phyloP scores from a whole-genome alignment of 192 early-diverging fungal species.

The Borealophlyctis nickersoniae region DNA sequence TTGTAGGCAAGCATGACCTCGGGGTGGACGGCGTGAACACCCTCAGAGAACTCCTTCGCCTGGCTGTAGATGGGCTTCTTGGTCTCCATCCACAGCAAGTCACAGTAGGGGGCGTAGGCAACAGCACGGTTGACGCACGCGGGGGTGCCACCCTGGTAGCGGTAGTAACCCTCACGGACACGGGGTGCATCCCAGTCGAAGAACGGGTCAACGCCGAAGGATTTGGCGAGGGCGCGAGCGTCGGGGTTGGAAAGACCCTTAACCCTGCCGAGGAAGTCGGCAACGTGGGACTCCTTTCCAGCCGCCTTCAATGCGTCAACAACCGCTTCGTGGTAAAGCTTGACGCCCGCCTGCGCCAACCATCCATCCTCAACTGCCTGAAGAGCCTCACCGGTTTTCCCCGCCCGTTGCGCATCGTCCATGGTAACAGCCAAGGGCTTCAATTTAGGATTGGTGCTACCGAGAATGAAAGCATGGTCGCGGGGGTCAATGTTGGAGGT shows the following conservation, averaged over 20 bases:
- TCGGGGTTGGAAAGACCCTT: slow-evolving; percentile 72
- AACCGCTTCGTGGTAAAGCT: slow-evolving; percentile 78
- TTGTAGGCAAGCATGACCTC: slow-evolving; percentile 92
- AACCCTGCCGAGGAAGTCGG: slow-evolving; percentile 49
- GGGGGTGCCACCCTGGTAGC: slow-evolving; percentile 92
- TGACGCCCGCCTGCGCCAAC: slow-evolving; percentile 74
- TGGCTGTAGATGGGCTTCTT: slow-evolving; percentile 89
- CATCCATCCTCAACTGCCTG: slow-evolving; percentile 83
- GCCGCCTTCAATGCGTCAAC: slow-evolving; percentile 67
- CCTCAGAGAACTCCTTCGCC: slow-evolving; percentile 84
- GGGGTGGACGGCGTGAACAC: slow-evolving; percentile 77
- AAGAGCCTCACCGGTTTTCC: slow-evolving; percentile 69
- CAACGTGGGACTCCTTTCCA: slow-evolving; percentile 52
- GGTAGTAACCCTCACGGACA: slow-evolving; percentile 93
- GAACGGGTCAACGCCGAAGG: slow-evolving; percentile 64
- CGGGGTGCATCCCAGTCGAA: slow-evolving; percentile 91
- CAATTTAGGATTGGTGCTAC: slow-evolving; percentile 79
- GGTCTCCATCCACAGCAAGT: slow-evolving; percentile 97
- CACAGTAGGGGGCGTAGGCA: slow-evolving; percentile 85
- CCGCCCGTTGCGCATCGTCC: slow-evolving; percentile 73
- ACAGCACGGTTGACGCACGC: slow-evolving; percentile 79
- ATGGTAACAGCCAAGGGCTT: slow-evolving; percentile 72
- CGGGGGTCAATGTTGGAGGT: slow-evolving; percentile 94
- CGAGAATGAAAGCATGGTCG: slow-evolving; percentile 94
- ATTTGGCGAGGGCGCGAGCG: slow-evolving; percentile 75